Evolutionary conservation across 352 stramenopile genomes (phyloP).

Genomic region (Phytophthora crassamura): DNA sequence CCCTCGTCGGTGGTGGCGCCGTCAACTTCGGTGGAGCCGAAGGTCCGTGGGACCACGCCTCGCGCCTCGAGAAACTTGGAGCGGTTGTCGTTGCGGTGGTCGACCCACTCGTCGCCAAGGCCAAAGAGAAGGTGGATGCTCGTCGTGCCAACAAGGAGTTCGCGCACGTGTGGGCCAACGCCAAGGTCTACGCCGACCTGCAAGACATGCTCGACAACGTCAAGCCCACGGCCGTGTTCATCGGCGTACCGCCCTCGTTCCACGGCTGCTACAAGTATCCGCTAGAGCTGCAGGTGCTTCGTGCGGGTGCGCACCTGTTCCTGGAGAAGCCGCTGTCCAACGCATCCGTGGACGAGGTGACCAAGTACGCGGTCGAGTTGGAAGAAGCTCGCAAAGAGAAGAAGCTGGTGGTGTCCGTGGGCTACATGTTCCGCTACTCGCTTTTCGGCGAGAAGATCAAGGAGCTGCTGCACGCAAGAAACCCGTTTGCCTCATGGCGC

Average conservation of each 20-base stretch:
- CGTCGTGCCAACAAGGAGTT: conserved; percentile 30
- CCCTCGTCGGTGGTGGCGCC: conserved; percentile 41
- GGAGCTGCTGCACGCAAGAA: conserved; percentile 38
- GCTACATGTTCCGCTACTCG: conserved; percentile 52
- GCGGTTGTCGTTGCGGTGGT: conserved; percentile 40
- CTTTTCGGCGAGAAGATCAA: conserved; percentile 41
- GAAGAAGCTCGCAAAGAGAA: conserved; percentile 34
- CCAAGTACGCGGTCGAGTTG: conserved; percentile 39
- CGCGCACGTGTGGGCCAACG: conserved; percentile 36
- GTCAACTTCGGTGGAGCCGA: conserved; percentile 49
- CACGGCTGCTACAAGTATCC: conserved; percentile 50
- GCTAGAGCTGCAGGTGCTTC: conserved; percentile 39
- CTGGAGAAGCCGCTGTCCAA: conserved; percentile 49
- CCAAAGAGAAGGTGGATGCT: conserved; percentile 28
- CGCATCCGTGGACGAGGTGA: conserved; percentile 32
- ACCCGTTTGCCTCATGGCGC: conserved; percentile 42
- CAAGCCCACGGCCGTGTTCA: conserved; percentile 44
- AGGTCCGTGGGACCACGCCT: conserved; percentile 48
- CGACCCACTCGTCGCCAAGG: conserved; percentile 39
- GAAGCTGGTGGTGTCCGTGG: conserved; percentile 40
- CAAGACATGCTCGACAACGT: conserved; percentile 38
- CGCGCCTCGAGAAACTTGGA: conserved; percentile 43
- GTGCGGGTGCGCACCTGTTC: conserved; percentile 43
- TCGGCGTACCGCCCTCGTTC: conserved; percentile 45
- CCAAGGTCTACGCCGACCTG: conserved; percentile 35